These are phyloP conservation scores for Camelina sativa DNA, from an alignment of 345 rosid species.

Conservation along the genomic window DNA sequence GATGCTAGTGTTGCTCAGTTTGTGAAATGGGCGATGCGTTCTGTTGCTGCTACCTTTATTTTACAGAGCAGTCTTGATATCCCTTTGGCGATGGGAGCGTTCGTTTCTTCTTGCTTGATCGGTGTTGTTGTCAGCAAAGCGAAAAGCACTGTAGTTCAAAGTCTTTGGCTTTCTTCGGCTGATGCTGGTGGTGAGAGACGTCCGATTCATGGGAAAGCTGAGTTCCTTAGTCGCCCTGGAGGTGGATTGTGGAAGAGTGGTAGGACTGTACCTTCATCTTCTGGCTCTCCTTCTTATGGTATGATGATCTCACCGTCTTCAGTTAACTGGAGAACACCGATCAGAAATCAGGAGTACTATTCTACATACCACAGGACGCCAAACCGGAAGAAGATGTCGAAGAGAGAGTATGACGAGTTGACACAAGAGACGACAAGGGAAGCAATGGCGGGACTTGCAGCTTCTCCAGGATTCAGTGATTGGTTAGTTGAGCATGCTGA, in stretches of 20 bases:
- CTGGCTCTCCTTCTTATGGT: slow-evolving; percentile 71
- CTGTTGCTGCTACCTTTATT: slow-evolving; percentile 69
- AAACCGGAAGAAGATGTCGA: slow-evolving; percentile 58
- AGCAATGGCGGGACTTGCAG: slow-evolving; percentile 67
- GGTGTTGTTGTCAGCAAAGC: slow-evolving; percentile 48
- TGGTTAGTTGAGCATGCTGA: slow-evolving; percentile 81
- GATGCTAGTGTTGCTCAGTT: slow-evolving; percentile 82
- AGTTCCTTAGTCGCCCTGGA: slow-evolving; percentile 64
- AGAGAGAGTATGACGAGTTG: slow-evolving; percentile 81
- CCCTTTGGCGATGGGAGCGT: slow-evolving; percentile 56
- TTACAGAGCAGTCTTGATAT: slow-evolving; percentile 84
- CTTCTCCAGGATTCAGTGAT: slow-evolving; percentile 73
- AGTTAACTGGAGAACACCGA: slow-evolving; percentile 18
- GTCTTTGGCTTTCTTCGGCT: slow-evolving; percentile 12
- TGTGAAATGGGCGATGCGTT: slow-evolving; percentile 92
- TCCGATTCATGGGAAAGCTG: slow-evolving; percentile 56
- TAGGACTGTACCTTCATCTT: slow-evolving; percentile 52
- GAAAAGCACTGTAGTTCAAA: neutral
- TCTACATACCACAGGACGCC: slow-evolving; percentile 75
- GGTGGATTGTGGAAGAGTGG: slow-evolving; percentile 57
- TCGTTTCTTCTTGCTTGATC: slow-evolving; percentile 46
- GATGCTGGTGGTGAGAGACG: slow-evolving; percentile 7
- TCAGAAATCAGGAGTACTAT: slow-evolving; percentile 52
- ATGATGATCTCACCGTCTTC: slow-evolving; percentile 45
- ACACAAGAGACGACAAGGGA: slow-evolving; percentile 66